Percentiles rank a stretch among this genome's conserved stretches.
phyloP scores from a whole-genome alignment of 345 rosid species.

The Cardamine occulta region DNA sequence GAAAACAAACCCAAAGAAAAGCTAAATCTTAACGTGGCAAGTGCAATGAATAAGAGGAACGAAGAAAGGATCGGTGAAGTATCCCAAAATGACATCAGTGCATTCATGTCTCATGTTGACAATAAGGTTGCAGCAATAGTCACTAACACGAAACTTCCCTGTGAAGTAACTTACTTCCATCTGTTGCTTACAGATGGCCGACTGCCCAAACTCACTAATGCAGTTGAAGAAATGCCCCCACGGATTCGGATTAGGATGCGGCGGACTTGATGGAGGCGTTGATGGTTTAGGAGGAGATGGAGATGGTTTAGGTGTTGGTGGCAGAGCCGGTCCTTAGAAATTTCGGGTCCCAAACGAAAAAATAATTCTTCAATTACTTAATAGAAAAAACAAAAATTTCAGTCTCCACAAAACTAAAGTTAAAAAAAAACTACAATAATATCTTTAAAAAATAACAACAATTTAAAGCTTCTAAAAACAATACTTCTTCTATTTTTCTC shows the following conservation, averaged over 20 bases:
- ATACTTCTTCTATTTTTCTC: no score
- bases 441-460: no score
- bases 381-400: no score
- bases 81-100: slow-evolving; percentile 30
- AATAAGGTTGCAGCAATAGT: slow-evolving; percentile 34
- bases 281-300: background rate
- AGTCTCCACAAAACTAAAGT: no score
- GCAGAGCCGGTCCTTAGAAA: no score
- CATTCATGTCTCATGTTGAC: slow-evolving; percentile 39
- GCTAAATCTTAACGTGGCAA: slow-evolving; percentile 24
- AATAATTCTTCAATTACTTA: no score
- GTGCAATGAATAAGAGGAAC: slow-evolving; percentile 28
- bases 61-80: slow-evolving; percentile 32
- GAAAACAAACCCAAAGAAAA: background rate
- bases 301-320: background rate
- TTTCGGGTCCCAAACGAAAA: no score
- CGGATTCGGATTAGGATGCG: slow-evolving; percentile 5
- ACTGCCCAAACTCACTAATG: slow-evolving; percentile 5
- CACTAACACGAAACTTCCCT: slow-evolving; percentile 25
- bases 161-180: slow-evolving; percentile 35
- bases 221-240: slow-evolving; percentile 29
- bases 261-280: slow-evolving; percentile 7
- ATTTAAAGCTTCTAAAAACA: no score
- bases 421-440: no score
- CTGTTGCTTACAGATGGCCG: slow-evolving; percentile 36